These are phyloP conservation scores for Zopfia rhizophila DNA, from an alignment of 2,329 filamentous ascomycete genomes.

Conservation along the genomic window DNA sequence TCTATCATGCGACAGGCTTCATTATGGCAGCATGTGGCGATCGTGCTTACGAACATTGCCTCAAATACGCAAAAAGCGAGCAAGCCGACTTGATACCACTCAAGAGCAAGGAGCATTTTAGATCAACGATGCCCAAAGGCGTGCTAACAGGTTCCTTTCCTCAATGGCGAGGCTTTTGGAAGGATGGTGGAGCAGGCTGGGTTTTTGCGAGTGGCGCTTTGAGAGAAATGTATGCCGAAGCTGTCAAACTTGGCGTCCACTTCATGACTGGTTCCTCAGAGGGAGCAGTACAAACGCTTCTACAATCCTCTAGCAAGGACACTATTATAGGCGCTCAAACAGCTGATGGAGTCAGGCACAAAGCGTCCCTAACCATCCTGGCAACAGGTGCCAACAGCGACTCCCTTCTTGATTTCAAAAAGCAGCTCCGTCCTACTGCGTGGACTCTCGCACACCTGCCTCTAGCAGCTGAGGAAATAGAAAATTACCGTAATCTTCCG, in stretches of 20 bases:
- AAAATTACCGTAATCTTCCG: slow-evolving; percentile 59
- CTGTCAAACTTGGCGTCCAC: slow-evolving; percentile 57
- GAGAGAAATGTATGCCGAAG: slow-evolving; percentile 57
- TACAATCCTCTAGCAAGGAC: slow-evolving; percentile 42
- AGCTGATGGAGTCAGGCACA: slow-evolving; percentile 53
- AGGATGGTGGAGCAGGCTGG: slow-evolving; percentile 61
- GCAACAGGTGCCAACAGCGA: slow-evolving; percentile 62
- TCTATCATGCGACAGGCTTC: slow-evolving; percentile 60
- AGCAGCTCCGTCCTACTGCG: slow-evolving; percentile 64
- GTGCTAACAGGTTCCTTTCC: slow-evolving; percentile 62
- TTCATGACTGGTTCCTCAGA: slow-evolving; percentile 56
- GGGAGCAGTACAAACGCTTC: slow-evolving; percentile 53
- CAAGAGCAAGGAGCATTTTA: slow-evolving; percentile 58
- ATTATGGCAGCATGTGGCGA: slow-evolving; percentile 58
- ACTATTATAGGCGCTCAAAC: slow-evolving; percentile 57
- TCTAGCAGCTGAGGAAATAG: slow-evolving; percentile 58
- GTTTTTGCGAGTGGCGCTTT: slow-evolving; percentile 64
- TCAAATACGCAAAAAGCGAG: slow-evolving; percentile 50
- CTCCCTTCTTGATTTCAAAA: slow-evolving; percentile 60
- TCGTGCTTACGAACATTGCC: slow-evolving; percentile 49
- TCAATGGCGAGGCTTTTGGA: slow-evolving; percentile 63
- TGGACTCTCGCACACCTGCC: slow-evolving; percentile 65
- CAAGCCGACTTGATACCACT: slow-evolving; percentile 46
- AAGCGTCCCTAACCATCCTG: slow-evolving; percentile 59
- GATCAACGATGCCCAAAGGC: slow-evolving; percentile 62